phyloP scores from a whole-genome alignment of 2,329 filamentous ascomycete species.

The Mollisiaceae sp. region DNA sequence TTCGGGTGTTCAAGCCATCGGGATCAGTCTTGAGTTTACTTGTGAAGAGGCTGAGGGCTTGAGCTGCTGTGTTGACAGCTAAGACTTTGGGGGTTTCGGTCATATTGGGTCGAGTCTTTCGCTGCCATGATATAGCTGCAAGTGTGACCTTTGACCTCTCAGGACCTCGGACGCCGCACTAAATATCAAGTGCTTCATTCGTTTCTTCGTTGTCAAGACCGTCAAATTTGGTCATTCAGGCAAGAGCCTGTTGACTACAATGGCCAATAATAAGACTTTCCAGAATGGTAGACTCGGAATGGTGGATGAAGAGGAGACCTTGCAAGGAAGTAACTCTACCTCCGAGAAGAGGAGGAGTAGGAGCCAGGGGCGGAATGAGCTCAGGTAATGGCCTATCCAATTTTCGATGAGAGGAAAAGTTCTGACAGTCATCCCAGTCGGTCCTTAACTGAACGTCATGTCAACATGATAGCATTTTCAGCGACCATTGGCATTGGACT shows the following conservation, averaged over 20 bases:
- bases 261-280: conserved; percentile 3
- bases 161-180: not conserved
- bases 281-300: not conserved
- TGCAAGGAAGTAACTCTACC: not conserved
- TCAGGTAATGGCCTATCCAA: conserved; percentile 4
- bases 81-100: not conserved
- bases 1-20: not conserved
- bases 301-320: conserved; percentile 8
- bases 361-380: conserved; percentile 12
- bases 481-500: conserved; percentile 52
- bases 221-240: not conserved
- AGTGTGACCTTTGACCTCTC: not conserved
- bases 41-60: not conserved
- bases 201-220: not conserved
- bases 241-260: conserved; percentile 5
- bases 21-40: not conserved
- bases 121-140: not conserved
- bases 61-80: not conserved
- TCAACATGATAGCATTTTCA: conserved; percentile 50
- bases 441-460: conserved; percentile 43
- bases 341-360: conserved; percentile 8
- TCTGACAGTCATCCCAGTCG: conserved; percentile 9
- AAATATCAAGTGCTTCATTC: not conserved
- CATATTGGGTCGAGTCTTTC: not conserved
- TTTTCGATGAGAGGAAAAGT: not conserved